Evolutionary conservation across 306 rosid genomes (phyloP).

Genomic region (Boehmeria nivea): DNA sequence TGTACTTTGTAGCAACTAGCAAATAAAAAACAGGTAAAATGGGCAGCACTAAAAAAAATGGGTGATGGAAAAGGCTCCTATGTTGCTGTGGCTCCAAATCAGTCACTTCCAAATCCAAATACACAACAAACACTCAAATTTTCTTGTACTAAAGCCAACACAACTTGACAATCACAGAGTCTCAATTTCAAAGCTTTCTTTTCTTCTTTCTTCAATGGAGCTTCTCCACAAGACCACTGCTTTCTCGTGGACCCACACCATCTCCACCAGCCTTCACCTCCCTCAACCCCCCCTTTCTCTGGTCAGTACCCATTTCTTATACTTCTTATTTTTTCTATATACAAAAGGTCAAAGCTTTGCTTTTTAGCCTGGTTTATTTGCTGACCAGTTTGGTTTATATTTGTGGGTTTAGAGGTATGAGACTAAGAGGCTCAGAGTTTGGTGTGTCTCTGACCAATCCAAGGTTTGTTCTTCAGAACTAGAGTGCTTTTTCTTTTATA

Average conservation of each 20-base stretch:
- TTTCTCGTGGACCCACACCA: conserved; percentile 52
- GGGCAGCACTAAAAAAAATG: conserved; percentile 8
- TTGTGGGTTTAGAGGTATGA: conserved; percentile 24
- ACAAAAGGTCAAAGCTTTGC: neutral
- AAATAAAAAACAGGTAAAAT: neutral
- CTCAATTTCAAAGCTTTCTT: neutral
- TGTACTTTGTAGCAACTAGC: no score
- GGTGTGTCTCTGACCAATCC: conserved; percentile 43
- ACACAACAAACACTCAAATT: neutral
- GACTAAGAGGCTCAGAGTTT: conserved; percentile 41
- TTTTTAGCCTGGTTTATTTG: neutral
- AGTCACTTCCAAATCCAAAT: conserved; percentile 14
- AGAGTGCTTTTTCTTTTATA: no score
- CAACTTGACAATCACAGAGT: conserved; percentile 2
- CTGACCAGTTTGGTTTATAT: neutral
- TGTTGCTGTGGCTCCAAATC: conserved; percentile 53
- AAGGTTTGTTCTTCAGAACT: conserved; percentile 35
- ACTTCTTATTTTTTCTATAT: conserved; percentile 4
- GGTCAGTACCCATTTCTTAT: conserved; percentile 30
- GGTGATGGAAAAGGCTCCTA: conserved; percentile 33
- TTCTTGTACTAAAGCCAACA: neutral
- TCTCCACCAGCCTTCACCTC: conserved; percentile 44
- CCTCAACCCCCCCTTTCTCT: conserved; percentile 38
- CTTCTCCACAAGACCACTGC: conserved; percentile 36
- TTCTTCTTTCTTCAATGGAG: conserved; percentile 30